Evolutionary conservation across 768 basidiomycete species (phyloP).

Genomic region (Pisolithus marmoratus): DNA sequence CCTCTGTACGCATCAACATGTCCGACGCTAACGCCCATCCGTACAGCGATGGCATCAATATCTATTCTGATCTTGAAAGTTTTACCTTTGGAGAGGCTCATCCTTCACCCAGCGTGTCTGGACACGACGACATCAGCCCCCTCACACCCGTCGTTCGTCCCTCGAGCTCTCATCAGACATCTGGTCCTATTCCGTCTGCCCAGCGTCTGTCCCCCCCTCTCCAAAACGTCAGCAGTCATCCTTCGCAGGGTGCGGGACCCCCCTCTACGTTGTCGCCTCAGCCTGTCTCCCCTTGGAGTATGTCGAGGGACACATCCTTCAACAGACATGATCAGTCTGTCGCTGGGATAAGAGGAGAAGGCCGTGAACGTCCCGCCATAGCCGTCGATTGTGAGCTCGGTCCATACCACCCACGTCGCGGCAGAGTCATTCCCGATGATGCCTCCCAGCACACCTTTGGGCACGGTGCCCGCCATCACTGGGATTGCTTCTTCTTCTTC

Average conservation of each 20-base stretch:
- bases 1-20: background rate
- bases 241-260: conserved; percentile 24
- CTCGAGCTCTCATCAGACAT: conserved; percentile 36
- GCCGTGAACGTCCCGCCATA: conserved; percentile 33
- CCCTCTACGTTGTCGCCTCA: conserved; percentile 9
- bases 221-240: conserved; percentile 28
- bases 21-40: background rate
- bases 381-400: conserved; percentile 15
- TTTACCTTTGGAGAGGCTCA: conserved; percentile 38
- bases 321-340: conserved; percentile 4
- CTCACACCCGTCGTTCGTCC: conserved; percentile 25
- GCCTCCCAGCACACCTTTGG: conserved; percentile 49
- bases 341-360: conserved; percentile 24
- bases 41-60: conserved; percentile 14
- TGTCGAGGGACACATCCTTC: background rate
- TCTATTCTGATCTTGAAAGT: conserved; percentile 36
- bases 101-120: conserved; percentile 11
- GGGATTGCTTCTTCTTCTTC: conserved; percentile 30
- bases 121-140: conserved; percentile 31
- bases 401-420: conserved; percentile 10
- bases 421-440: conserved; percentile 31
- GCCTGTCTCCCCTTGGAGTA: conserved; percentile 9
- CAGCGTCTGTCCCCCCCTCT: conserved; percentile 5
- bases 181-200: conserved; percentile 37
- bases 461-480: conserved; percentile 30